Conservation (phyloP, 495 filamentous ascomycete species). For the Tuber brumale region DNA sequence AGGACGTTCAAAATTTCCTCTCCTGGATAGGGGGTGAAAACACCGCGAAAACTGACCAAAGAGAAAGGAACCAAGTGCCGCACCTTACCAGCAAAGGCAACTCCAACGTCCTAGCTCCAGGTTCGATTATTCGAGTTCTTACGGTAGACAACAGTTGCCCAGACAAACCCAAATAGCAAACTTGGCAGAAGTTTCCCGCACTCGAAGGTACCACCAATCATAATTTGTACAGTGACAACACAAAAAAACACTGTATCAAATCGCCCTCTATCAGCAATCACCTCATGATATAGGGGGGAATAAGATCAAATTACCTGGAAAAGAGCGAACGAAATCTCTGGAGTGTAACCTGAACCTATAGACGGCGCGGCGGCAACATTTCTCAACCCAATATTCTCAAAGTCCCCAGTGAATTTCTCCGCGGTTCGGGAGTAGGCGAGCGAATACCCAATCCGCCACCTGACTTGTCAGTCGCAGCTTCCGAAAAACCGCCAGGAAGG, state of each 20-base stretch:
- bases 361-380: conserved; percentile 51
- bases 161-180: conserved; percentile 53
- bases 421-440: conserved; percentile 51
- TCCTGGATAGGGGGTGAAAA: too few species aligned
- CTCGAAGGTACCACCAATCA: conserved; percentile 53
- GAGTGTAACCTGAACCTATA: conserved; percentile 46
- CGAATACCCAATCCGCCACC: conserved; percentile 57
- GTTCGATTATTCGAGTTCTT: too few species aligned
- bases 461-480: conserved; percentile 47
- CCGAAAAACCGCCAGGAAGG: neutral
- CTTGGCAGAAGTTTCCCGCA: conserved; percentile 53
- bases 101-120: too few species aligned
- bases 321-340: conserved; percentile 54
- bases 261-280: neutral
- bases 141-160: conserved; percentile 57
- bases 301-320: conserved; percentile 46
- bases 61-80: too few species aligned
- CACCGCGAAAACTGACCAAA: too few species aligned
- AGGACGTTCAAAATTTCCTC: too few species aligned
- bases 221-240: conserved; percentile 50
- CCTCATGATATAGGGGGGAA: neutral
- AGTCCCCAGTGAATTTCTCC: conserved; percentile 51
- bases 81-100: too few species aligned
- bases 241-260: conserved; percentile 47
- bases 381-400: conserved; percentile 53